Evolutionary conservation across 805 yeast species (phyloP).

Genomic region (Teunomyces lycoperdinae): DNA sequence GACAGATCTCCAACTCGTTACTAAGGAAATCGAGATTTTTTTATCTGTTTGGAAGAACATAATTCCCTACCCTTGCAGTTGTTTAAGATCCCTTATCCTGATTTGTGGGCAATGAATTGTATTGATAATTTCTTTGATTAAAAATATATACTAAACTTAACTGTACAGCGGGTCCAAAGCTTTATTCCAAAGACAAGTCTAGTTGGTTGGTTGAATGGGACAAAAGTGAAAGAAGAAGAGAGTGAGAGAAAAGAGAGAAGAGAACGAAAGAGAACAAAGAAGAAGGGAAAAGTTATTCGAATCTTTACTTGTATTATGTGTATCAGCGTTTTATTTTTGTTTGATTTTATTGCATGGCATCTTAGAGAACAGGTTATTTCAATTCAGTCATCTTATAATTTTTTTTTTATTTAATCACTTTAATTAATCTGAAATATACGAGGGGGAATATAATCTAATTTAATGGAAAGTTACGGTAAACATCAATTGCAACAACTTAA

Average conservation of each 20-base stretch:
- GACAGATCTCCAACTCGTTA: conserved; percentile 76
- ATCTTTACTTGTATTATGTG: background rate
- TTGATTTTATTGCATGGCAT: background rate
- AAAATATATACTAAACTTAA: conserved; percentile 2
- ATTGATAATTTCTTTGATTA: conserved; percentile 4
- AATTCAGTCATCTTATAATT: background rate
- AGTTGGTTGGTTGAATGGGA: background rate
- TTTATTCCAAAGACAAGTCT: background rate
- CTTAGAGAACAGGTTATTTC: background rate
- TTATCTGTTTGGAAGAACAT: conserved; percentile 1
- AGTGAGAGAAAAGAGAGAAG: background rate
- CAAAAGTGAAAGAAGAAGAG: background rate
- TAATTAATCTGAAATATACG: background rate
- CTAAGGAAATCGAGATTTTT: conserved; percentile 23
- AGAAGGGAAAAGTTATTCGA: no score
- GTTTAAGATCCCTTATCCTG: conserved; percentile 4
- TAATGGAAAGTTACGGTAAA: conserved; percentile 23
- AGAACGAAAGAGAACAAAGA: no score
- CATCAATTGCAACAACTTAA: conserved; percentile 32
- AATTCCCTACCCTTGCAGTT: background rate
- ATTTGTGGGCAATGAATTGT: conserved; percentile 4
- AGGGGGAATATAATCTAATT: background rate
- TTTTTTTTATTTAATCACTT: background rate
- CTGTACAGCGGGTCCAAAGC: background rate
- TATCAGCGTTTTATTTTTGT: background rate